Evolutionary conservation across 306 rosid genomes (phyloP), one percentile per base, ranked within the genome.

Genomic region (Quercus bicolor): DNA sequence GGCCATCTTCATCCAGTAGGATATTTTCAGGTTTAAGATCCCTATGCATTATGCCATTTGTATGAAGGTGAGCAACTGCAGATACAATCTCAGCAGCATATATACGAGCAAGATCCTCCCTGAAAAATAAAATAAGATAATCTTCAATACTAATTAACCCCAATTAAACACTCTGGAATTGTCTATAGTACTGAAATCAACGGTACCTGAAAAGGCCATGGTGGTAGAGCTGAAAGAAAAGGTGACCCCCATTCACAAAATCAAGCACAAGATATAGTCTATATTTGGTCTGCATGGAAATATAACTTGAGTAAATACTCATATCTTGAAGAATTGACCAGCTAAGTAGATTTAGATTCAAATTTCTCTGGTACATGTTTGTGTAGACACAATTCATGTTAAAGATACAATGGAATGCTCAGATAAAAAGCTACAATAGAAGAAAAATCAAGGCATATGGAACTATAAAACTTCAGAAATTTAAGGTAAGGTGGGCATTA

Each of bases 1-100:
- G 98, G 86, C 98, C 98, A 85, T 92, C 97, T 31, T 84, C 90
- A 73, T 92, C 98, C 79, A 94, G 77, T 40, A 92, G 83, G 76
- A 94, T 92, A 85, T 94, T 94, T 82, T 94, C 97, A 56, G 98
- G 98, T 81, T 94, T 94, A 57, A 94, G 95, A 88, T 94, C 98
- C 86, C 98, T 84, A 69, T 94, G 98, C 98, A 94, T 92, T 82
- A 94, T 88, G 80, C 97, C 98, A 70, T 92, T 92, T 80, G 86
- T 85, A 82, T 94, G 97, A 57, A 94, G 98, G 83, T 94, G 98
- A 62, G 92, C 83, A 82, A 94, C 97, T 3, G 98, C 97, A 60
- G 97, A 91, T 82, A 94, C 93, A 79, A 94, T 92, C 87, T 94
- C 98, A 0, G 98, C 98, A 7, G 97, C 92, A 60, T 94, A 94